These are phyloP conservation scores for Manihot esculenta DNA, from an alignment of 441 rosid genomes.

Conservation along the genomic window DNA sequence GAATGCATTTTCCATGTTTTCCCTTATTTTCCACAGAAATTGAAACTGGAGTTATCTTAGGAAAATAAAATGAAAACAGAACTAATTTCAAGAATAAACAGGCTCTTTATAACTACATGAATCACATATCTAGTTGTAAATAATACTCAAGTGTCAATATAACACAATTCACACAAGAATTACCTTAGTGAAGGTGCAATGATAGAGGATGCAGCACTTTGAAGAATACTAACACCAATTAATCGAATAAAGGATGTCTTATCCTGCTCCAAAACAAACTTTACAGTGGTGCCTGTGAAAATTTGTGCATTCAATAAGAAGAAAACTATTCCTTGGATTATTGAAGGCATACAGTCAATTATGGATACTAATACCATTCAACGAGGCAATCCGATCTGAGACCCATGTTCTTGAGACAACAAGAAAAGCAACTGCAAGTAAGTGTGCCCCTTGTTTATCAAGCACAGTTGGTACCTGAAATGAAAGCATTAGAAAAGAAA, in stretches of 20 bases:
- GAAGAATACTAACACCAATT: conserved; percentile 90
- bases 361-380: conserved; percentile 62
- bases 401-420: conserved; percentile 94
- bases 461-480: conserved; percentile 81
- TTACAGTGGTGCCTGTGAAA: conserved; percentile 89
- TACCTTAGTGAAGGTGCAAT: conserved; percentile 96
- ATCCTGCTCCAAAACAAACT: conserved; percentile 95
- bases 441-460: conserved; percentile 94
- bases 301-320: conserved; percentile 15
- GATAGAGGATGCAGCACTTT: conserved; percentile 93
- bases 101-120: background rate
- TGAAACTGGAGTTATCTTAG: no score
- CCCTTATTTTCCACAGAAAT: no score
- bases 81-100: no score
- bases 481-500: background rate
- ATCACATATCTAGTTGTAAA: conserved; percentile 4
- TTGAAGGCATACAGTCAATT: conserved; percentile 15
- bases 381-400: conserved; percentile 95
- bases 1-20: no score
- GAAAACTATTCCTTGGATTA: conserved; percentile 21
- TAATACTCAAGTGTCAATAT: background rate
- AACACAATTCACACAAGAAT: conserved; percentile 16
- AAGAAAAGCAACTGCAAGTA: conserved; percentile 83
- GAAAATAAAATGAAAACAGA: no score
- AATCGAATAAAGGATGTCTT: conserved; percentile 77